These are phyloP conservation scores for Psilocybe subaeruginosa DNA, from an alignment of 768 basidiomycete species.

Conservation along the genomic window DNA sequence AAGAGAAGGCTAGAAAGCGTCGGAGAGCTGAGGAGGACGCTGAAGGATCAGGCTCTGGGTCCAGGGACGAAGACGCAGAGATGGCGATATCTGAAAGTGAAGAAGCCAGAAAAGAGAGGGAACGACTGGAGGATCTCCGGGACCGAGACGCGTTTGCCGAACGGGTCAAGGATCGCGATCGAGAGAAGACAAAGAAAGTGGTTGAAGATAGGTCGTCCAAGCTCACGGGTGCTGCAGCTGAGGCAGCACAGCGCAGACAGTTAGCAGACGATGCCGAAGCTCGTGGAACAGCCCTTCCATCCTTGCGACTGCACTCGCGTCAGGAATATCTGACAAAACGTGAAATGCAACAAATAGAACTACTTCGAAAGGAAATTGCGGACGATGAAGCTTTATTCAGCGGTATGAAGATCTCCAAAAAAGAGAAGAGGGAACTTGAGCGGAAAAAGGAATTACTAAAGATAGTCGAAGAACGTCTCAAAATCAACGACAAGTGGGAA, in stretches of 20 bases:
- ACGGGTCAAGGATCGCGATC: constrained; percentile 81
- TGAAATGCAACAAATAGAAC: constrained; percentile 94
- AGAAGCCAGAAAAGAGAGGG: constrained; percentile 67
- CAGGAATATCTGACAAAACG: constrained; percentile 97
- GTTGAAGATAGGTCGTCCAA: constrained; percentile 92
- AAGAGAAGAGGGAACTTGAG: constrained; percentile 81
- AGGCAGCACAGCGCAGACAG: constrained; percentile 78
- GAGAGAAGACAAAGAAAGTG: constrained; percentile 85
- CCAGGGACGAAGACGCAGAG: constrained; percentile 40
- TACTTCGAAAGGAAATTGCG: constrained; percentile 89
- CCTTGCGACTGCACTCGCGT: constrained; percentile 84
- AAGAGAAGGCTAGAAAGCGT: constrained; percentile 74
- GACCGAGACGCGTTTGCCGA: constrained; percentile 95
- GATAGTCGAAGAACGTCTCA: constrained; percentile 91
- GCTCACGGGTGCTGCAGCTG: constrained; percentile 71
- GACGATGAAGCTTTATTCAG: constrained; percentile 91
- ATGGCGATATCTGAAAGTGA: constrained; percentile 70
- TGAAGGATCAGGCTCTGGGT: constrained; percentile 17
- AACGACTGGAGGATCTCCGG: constrained; percentile 75
- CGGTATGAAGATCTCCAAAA: constrained; percentile 89
- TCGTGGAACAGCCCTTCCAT: constrained; percentile 58
- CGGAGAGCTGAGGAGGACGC: constrained; percentile 50
- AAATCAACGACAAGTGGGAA: constrained; percentile 94
- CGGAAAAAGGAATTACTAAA: constrained; percentile 89
- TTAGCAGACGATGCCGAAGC: constrained; percentile 80